phyloP scores from a whole-genome alignment of 768 basidiomycete genomes.

The Leucogyrophana mollusca region DNA sequence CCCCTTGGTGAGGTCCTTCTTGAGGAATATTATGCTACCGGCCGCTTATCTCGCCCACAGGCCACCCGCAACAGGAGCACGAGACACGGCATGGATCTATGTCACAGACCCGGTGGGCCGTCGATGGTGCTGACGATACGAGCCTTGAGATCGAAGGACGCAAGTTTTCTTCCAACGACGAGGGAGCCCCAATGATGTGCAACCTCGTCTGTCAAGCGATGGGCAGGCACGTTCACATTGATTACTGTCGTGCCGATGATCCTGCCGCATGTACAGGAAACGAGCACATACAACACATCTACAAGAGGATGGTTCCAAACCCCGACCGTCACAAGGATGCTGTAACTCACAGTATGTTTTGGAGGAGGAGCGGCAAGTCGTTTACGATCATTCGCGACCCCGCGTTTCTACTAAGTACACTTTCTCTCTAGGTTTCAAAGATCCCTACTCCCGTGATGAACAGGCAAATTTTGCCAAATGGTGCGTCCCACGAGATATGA shows the following conservation, averaged over 20 bases:
- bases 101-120: conserved; percentile 54
- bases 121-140: conserved; percentile 51
- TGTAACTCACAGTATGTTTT: conserved; percentile 52
- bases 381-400: too few relatives aligned
- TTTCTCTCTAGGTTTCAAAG: conserved; percentile 49
- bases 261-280: conserved; percentile 36
- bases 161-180: conserved; percentile 51
- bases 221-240: conserved; percentile 58
- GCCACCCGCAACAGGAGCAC: conserved; percentile 58
- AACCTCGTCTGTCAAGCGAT: conserved; percentile 52
- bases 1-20: conserved; percentile 42
- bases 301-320: conserved; percentile 40
- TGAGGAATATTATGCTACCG: neutral
- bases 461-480: conserved; percentile 53
- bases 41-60: conserved; percentile 26
- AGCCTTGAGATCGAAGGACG: conserved; percentile 53
- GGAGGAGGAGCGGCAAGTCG: conserved; percentile 55
- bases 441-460: conserved; percentile 62
- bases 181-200: conserved; percentile 65
- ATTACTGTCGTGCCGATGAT: conserved; percentile 47
- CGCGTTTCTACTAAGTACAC: too few relatives aligned
- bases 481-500: conserved; percentile 25
- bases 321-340: conserved; percentile 50
- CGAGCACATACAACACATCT: conserved; percentile 46
- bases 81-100: conserved; percentile 66